Evolutionary conservation across 129 eudicot species (phyloP).

Genomic region (Logfia minima): DNA sequence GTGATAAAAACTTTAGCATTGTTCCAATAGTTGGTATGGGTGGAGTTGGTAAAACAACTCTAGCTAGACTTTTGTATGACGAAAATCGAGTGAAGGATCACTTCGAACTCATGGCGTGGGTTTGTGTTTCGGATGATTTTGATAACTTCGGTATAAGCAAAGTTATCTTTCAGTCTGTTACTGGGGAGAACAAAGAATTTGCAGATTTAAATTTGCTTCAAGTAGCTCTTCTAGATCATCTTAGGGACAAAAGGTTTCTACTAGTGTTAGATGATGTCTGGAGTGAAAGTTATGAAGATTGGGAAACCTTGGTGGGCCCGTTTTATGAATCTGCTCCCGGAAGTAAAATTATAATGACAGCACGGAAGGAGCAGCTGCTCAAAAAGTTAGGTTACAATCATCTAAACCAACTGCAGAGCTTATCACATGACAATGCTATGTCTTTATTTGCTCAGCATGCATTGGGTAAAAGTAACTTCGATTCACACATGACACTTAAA

Average conservation of each 20-base stretch:
- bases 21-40: too few species aligned
- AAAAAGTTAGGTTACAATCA: constrained; percentile 22
- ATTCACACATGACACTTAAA: constrained; percentile 3
- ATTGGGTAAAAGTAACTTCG: constrained; percentile 17
- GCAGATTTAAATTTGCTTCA: constrained; percentile 38
- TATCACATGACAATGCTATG: not conserved
- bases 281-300: constrained; percentile 36
- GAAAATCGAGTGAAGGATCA: constrained; percentile 21
- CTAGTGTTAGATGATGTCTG: constrained; percentile 74
- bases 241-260: constrained; percentile 38
- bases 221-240: constrained; percentile 13
- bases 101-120: constrained; percentile 51
- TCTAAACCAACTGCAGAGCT: not conserved
- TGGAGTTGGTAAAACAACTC: constrained; percentile 83
- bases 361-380: constrained; percentile 46
- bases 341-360: constrained; percentile 61
- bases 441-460: not conserved
- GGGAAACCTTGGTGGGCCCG: constrained; percentile 39
- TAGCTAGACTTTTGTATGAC: constrained; percentile 45
- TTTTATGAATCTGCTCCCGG: constrained; percentile 43
- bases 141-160: constrained; percentile 43
- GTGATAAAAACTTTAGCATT: too few species aligned
- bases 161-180: constrained; percentile 43
- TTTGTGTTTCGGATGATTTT: constrained; percentile 56
- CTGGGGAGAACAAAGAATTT: constrained; percentile 25